Base-by-base conservation (phyloP, 768 basidiomycete genomes). In the Sistotremastrum niveocremeum region DNA sequence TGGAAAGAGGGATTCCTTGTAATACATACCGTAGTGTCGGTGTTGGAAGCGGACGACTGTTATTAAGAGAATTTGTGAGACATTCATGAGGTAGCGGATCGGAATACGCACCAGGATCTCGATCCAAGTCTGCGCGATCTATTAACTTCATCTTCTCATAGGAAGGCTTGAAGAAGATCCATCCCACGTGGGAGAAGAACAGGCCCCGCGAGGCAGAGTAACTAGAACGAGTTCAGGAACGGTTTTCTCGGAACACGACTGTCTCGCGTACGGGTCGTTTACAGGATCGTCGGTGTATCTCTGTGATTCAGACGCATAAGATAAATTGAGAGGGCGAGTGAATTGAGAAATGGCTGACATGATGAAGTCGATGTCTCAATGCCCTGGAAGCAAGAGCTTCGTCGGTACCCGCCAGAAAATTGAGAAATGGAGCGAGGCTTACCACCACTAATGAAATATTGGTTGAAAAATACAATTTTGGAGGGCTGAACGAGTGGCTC, bases 171-270 rank as follows among this genome's bases (percentile, higher is more conserved):
- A 67, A 77, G 59, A 88, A 87, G 54, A 87, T 86, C 85, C 86
- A 89, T 1, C 85, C 86, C 67, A 86, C 74, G 53, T 87, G 85
- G 5, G 83, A 81, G 56, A 75, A 85, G 44, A 81, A 69, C 2
- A 89, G 60, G 1, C 86, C 85, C 30, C 71, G 68, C 0, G 81
- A 81, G 0, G 84, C 86, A 11, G 80, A 69, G 56, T 89, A 89
- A 3, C 79, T 81, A 45, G 2, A 28, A 7, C 46, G 8, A 42
- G 9, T 49, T 38, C 10, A 39, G 20, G 8, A 36, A 28, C 36
- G 42, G 40, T 37, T 36, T 29, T 31, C 8, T 37, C 36, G 38
- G 39, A 41, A 37, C 30, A 9, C 30, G 36, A 12, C 28, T 9
- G 5, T 12, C 30, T 8, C 29, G 59, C 76, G 51, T 55, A 79